phyloP scores from a whole-genome alignment of 495 filamentous ascomycete genomes.

The Penicillium diatomitis region DNA sequence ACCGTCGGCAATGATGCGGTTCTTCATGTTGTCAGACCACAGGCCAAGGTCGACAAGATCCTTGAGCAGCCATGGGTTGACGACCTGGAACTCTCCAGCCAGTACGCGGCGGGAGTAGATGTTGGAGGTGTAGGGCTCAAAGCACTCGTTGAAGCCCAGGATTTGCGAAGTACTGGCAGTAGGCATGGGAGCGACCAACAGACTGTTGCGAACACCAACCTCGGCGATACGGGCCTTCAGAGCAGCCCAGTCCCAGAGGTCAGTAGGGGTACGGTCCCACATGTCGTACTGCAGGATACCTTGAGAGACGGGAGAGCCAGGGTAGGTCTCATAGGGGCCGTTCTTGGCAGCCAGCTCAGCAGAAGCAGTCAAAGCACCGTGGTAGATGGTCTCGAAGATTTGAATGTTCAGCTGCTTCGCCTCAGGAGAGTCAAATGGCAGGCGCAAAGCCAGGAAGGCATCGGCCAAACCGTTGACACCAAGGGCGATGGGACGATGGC shows the following conservation, averaged over 20 bases:
- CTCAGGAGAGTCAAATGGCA: slow-evolving; percentile 93
- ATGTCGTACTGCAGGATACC: slow-evolving; percentile 97
- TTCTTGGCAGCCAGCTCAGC: slow-evolving; percentile 72
- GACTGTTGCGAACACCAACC: slow-evolving; percentile 86
- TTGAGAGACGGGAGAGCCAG: slow-evolving; percentile 88
- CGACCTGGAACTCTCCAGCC: slow-evolving; percentile 97
- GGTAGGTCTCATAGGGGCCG: slow-evolving; percentile 81
- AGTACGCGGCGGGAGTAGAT: slow-evolving; percentile 98
- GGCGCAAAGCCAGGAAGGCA: slow-evolving; percentile 91
- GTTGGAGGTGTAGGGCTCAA: slow-evolving; percentile 98
- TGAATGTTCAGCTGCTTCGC: slow-evolving; percentile 91
- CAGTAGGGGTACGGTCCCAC: slow-evolving; percentile 89
- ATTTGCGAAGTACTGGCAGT: slow-evolving; percentile 96
- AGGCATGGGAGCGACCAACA: slow-evolving; percentile 95
- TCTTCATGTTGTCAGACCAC: slow-evolving; percentile 99
- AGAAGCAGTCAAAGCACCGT: slow-evolving; percentile 85
- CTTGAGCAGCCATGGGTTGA: slow-evolving; percentile 98
- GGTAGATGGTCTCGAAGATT: slow-evolving; percentile 99
- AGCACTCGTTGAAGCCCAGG: slow-evolving; percentile 97
- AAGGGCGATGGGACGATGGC: slow-evolving; percentile 87
- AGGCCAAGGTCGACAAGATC: slow-evolving; percentile 96
- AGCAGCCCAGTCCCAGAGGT: slow-evolving; percentile 91
- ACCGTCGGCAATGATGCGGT: slow-evolving; percentile 95
- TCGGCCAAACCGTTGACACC: slow-evolving; percentile 99
- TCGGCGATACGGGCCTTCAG: slow-evolving; percentile 87